Percentiles rank a stretch among this genome's conserved stretches.
phyloP scores from a whole-genome alignment of 148 eudicot species.

The Oxyria digyna region DNA sequence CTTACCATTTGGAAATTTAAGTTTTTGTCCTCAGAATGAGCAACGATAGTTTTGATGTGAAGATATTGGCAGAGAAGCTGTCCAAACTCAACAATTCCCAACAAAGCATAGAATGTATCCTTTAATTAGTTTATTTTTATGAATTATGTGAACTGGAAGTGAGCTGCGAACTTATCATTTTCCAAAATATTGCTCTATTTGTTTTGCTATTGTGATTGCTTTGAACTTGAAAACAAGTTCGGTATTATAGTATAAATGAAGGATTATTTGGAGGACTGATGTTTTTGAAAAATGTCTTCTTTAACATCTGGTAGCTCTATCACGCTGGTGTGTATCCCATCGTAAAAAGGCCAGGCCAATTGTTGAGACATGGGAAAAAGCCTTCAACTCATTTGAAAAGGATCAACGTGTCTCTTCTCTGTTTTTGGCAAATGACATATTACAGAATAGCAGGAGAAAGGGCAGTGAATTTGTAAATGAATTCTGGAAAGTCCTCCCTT shows the following conservation, averaged over 20 bases:
- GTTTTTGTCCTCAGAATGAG: conserved; percentile 36
- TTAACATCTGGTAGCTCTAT: conserved; percentile 62
- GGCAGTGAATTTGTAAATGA: conserved; percentile 94
- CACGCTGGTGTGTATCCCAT: conserved; percentile 71
- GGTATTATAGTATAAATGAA: not conserved
- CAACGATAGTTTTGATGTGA: conserved; percentile 53
- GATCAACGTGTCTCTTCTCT: conserved; percentile 68
- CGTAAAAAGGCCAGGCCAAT: conserved; percentile 74
- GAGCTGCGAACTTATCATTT: not conserved
- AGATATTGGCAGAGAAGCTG: conserved; percentile 56
- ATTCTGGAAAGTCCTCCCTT: conserved; percentile 93
- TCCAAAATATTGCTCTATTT: not conserved
- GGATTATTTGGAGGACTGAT: not conserved
- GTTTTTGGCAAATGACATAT: conserved; percentile 80
- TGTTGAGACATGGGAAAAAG: conserved; percentile 82
- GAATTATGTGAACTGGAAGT: not conserved
- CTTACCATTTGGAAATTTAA: not conserved
- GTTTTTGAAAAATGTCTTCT: conserved; percentile 13
- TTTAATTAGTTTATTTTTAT: conserved; percentile 10
- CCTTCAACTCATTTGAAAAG: conserved; percentile 53
- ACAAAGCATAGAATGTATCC: conserved; percentile 97
- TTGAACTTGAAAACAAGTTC: not conserved
- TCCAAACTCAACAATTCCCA: conserved; percentile 83
- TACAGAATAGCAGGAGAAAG: conserved; percentile 89
- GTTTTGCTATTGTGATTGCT: not conserved